Conservation (phyloP, 73 alveolate species). For the Tetrahymena elliotti region DNA sequence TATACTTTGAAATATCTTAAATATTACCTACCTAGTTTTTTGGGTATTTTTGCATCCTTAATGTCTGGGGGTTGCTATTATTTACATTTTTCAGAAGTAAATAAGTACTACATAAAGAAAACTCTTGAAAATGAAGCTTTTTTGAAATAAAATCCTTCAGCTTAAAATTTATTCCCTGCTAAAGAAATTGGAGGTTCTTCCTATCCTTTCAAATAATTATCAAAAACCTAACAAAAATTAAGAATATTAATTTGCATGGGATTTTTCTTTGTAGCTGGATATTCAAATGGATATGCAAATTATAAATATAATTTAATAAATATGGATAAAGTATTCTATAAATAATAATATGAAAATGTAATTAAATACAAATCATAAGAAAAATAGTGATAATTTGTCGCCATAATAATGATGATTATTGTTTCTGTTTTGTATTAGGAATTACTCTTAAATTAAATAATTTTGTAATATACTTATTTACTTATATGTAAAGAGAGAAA, state of each 20-base stretch:
- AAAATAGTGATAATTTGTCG: neutral
- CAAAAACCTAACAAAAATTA: neutral
- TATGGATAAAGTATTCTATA: neutral
- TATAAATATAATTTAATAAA: neutral
- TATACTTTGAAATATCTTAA: neutral
- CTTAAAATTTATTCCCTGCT: neutral
- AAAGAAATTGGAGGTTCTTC: neutral
- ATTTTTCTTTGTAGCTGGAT: neutral
- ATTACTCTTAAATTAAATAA: no score
- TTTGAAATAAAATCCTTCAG: neutral
- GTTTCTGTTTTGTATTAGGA: no score
- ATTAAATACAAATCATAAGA: neutral
- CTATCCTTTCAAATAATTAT: neutral
- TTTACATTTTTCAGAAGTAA: neutral
- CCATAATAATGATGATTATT: neutral
- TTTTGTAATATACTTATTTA: no score
- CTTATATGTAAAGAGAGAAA: no score
- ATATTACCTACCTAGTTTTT: neutral
- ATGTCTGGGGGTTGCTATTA: neutral
- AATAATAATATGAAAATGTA: neutral
- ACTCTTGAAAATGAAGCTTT: neutral
- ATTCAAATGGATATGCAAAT: neutral
- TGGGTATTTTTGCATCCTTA: neutral
- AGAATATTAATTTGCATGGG: neutral
- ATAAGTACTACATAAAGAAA: neutral